Base-by-base conservation (phyloP, 352 stramenopile species). In the Pilasporangium apinafurcum region DNA sequence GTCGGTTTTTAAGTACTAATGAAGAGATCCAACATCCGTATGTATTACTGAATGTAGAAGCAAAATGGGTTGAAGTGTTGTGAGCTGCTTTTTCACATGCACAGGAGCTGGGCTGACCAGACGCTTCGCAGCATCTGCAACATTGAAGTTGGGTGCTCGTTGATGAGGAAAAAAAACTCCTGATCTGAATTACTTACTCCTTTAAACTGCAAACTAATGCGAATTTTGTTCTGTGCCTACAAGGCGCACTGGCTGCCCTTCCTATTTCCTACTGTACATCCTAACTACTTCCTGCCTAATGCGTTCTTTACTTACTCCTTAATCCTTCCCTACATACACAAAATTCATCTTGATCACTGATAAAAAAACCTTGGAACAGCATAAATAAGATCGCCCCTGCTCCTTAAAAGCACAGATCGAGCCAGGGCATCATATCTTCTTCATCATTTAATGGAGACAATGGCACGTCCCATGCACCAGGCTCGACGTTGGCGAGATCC, bases 351-450 rank as follows among this genome's bases (percentile, higher is more conserved):
- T n/a, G n/a, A n/a, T n/a, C n/a, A n/a, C n/a, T n/a, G n/a, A n/a
- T n/a, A n/a, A n/a, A n/a, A n/a, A n/a, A n/a, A n/a, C n/a, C n/a
- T n/a, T 44, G 58, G 45, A 44, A 43, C 43, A 33, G 37, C 40
- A 60, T 79, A 79, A 75, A 74, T 79, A 75, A 56, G 52, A 68
- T 42, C 31, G 16, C 43, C 37, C 52, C 43, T 32, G 31, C 39
- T 52, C 28, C 46, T 68, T 68, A 90, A 36, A 92, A 92, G 56
- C 75, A 87, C 44, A 92, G 54, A 46, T 92, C 80, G 48, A 89
- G 61, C 77, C 77, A 90, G 30, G 77, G 72, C 67, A 90, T 85
- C 66, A 88, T 71, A 46, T 92, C 79, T 48, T 90, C 80, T 45
- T 75, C 65, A 29, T 92, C 77, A 51, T 89, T 89, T 44, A 92